Percentiles rank a stretch among this genome's conserved stretches.
phyloP scores from a whole-genome alignment of 768 basidiomycete genomes.

The Collybia mongolica region DNA sequence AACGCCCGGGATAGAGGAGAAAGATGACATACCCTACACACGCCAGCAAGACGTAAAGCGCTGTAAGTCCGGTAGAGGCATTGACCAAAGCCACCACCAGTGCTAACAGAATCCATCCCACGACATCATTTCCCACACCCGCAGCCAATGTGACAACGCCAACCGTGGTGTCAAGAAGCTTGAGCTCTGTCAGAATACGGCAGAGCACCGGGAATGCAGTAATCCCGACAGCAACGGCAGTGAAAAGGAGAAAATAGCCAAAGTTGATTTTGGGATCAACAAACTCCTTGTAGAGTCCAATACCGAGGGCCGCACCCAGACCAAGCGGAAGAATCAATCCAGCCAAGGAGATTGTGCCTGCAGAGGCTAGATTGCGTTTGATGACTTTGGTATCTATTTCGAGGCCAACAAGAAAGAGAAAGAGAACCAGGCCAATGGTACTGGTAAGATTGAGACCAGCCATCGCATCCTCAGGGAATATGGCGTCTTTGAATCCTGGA shows the following conservation, averaged over 20 bases:
- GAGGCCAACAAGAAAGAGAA: constrained; percentile 81
- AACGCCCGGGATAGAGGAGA: constrained; percentile 62
- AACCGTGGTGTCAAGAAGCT: constrained; percentile 82
- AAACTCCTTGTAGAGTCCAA: constrained; percentile 76
- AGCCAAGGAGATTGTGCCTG: constrained; percentile 57
- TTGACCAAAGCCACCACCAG: constrained; percentile 84
- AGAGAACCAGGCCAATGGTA: constrained; percentile 74
- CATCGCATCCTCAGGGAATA: constrained; percentile 56
- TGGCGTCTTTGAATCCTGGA: constrained; percentile 60
- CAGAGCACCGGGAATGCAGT: constrained; percentile 83
- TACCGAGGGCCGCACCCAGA: constrained; percentile 70
- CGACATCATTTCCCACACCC: constrained; percentile 73
- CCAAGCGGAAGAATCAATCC: constrained; percentile 81
- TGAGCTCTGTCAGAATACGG: constrained; percentile 80
- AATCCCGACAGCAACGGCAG: constrained; percentile 79
- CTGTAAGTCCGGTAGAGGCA: constrained; percentile 68
- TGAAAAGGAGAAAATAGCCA: constrained; percentile 84
- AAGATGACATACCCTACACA: constrained; percentile 65
- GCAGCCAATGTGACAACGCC: constrained; percentile 81
- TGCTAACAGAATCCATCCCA: constrained; percentile 86
- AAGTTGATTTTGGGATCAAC: constrained; percentile 56
- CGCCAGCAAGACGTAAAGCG: constrained; percentile 77
- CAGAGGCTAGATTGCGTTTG: constrained; percentile 57
- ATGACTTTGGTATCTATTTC: constrained; percentile 78
- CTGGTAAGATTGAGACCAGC: constrained; percentile 68